Base-by-base conservation (phyloP, 805 yeast genomes). In the Jamesozyma piceae region DNA sequence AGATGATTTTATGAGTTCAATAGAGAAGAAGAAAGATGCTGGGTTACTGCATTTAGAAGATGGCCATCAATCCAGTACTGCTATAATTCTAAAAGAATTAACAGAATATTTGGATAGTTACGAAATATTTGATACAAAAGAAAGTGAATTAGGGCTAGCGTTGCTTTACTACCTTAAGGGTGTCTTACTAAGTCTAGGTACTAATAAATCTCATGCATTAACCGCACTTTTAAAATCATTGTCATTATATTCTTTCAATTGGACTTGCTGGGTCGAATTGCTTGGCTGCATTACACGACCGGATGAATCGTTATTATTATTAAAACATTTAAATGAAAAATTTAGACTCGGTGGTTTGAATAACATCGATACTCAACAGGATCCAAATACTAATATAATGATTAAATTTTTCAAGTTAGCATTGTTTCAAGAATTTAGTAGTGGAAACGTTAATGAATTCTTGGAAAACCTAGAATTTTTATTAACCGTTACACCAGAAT, bases 261-360 rank as follows among this genome's bases (percentile, higher is more conserved):
- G 98, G 98, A 75, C 89, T 42, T 82, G 92, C 45, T 92, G 97
- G 97, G 71, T 73, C 44, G 97, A 90, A 56, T 67, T 92, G 32
- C 65, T 78, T 11, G 66, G 76, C 3, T 77, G 85, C 41, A 63
- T 86, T 24, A 62, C 74, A 6, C 72, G 77, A 26, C 70, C 78
- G 42, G 82, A 80, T 46, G 84, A 82, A 42, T 81, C 86, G 0
- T 66, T 38, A 50, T 53, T 41, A 54, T 72, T 47, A 48, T 69
- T 34, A 55, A 64, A 47, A 62, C 66, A 49, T 56, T 71, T 48
- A 58, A 67, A 51, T 28, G 60, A 56, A 18, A 52, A 54, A 20
- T 51, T 60, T 31, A 39, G 35, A 27, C 53, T 42, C 28, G 45
- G 48, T 26, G 27, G 36, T 8, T 41, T 38, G 14, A 42, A 51